phyloP scores from a whole-genome alignment of 2,329 filamentous ascomycete species.

The Beauveria bassiana region DNA sequence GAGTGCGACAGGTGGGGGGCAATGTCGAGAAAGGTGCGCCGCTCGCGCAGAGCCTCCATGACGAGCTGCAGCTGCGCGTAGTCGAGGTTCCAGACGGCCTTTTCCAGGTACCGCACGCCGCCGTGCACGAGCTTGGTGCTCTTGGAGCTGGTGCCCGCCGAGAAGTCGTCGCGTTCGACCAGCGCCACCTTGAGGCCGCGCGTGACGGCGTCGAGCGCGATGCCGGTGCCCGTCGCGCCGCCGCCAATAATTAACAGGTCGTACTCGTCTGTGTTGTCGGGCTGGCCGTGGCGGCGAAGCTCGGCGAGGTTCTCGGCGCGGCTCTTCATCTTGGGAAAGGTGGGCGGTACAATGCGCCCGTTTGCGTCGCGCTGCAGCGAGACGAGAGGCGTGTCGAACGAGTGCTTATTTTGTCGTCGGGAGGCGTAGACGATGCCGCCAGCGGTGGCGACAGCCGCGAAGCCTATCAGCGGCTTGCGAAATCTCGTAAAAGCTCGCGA shows the following conservation, averaged over 20 bases:
- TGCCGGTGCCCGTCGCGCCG: constrained; percentile 71
- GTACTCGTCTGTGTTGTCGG: constrained; percentile 50
- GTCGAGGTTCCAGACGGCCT: constrained; percentile 78
- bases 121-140: constrained; percentile 83
- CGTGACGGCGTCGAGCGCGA: constrained; percentile 73
- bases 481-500: constrained; percentile 27
- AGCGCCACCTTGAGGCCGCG: constrained; percentile 72
- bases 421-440: constrained; percentile 24
- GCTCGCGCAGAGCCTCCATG: constrained; percentile 72
- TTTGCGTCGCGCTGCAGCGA: constrained; percentile 27
- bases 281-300: constrained; percentile 27
- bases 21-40: constrained; percentile 75
- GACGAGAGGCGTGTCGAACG: constrained; percentile 26
- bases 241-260: constrained; percentile 74
- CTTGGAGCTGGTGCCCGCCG: constrained; percentile 74
- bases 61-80: constrained; percentile 77
- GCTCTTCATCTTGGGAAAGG: constrained; percentile 26
- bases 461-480: constrained; percentile 26
- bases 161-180: constrained; percentile 78
- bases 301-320: constrained; percentile 33
- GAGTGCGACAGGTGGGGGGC: constrained; percentile 75
- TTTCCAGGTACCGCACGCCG: constrained; percentile 77
- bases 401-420: constrained; percentile 20
- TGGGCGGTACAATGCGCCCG: constrained; percentile 30
- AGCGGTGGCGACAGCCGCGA: constrained; percentile 23